These are phyloP conservation scores for Leccinum subatratum DNA, from an alignment of 1,284 basidiomycete species.

Conservation along the genomic window DNA sequence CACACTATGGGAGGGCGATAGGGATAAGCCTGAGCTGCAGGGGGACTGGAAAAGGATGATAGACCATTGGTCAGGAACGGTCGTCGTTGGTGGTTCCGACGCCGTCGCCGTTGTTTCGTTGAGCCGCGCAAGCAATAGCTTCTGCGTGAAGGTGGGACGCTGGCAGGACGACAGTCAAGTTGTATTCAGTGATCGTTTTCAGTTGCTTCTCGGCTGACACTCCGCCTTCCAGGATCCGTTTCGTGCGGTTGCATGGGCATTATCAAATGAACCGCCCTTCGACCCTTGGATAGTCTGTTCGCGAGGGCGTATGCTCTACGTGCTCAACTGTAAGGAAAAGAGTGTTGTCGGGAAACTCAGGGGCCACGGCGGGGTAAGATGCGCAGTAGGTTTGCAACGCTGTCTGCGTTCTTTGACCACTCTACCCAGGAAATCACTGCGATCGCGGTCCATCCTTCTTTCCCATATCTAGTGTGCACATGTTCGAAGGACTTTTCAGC, in stretches of 20 bases:
- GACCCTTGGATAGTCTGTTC: slow-evolving; percentile 57
- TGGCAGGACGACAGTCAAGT: slow-evolving; percentile 17
- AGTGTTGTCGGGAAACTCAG: slow-evolving; percentile 45
- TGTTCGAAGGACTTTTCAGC: slow-evolving; percentile 65
- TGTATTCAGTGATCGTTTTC: slow-evolving; percentile 7
- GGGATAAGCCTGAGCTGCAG: slow-evolving; percentile 31
- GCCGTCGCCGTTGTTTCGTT: slow-evolving; percentile 32
- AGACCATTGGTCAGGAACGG: slow-evolving; percentile 41
- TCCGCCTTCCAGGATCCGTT: slow-evolving; percentile 17
- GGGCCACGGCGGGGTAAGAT: slow-evolving; percentile 66
- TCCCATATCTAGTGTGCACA: slow-evolving; percentile 57
- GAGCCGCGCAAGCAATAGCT: slow-evolving; percentile 25
- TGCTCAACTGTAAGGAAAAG: slow-evolving; percentile 43
- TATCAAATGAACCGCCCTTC: slow-evolving; percentile 40
- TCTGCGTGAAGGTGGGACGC: slow-evolving; percentile 32
- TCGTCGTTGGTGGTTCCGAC: slow-evolving; percentile 45
- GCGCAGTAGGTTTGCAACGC: background rate
- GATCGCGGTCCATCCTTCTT: slow-evolving; percentile 55
- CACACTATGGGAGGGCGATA: slow-evolving; percentile 44
- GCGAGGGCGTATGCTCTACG: slow-evolving; percentile 46
- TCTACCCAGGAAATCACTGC: slow-evolving; percentile 58
- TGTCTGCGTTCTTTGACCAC: slow-evolving; percentile 7
- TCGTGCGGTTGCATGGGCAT: slow-evolving; percentile 51
- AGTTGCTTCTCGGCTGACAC: slow-evolving; percentile 9
- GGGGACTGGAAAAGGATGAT: slow-evolving; percentile 45